Evolutionary conservation across 768 basidiomycete genomes (phyloP).

Genomic region (Boletus rubescentipes): DNA sequence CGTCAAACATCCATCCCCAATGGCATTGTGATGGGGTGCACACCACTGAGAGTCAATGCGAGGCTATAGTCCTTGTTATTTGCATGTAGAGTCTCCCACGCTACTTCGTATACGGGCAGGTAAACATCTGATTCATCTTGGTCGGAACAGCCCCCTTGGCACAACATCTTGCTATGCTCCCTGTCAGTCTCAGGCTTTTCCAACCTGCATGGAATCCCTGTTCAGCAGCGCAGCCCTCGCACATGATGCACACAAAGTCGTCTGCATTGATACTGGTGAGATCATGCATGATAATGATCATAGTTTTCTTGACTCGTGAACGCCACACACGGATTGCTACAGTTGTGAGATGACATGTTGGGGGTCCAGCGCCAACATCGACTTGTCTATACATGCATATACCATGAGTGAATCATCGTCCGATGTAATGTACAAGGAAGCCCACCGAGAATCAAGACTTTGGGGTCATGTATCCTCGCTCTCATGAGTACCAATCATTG

Average conservation of each 20-base stretch:
- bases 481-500: constrained; percentile 90
- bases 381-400: constrained; percentile 54
- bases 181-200: constrained; percentile 55
- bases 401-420: neutral
- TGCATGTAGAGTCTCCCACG: constrained; percentile 22
- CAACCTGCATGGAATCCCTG: constrained; percentile 86
- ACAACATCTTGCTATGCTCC: constrained; percentile 72
- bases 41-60: constrained; percentile 30
- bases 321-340: constrained; percentile 64
- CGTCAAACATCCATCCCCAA: constrained; percentile 87
- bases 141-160: constrained; percentile 56
- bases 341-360: constrained; percentile 83
- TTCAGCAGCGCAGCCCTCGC: constrained; percentile 75
- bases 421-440: constrained; percentile 9
- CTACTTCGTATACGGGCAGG: constrained; percentile 35
- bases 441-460: constrained; percentile 87
- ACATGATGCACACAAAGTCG: constrained; percentile 94
- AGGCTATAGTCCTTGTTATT: constrained; percentile 44
- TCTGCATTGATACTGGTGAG: constrained; percentile 70
- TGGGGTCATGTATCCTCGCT: constrained; percentile 81
- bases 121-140: constrained; percentile 34
- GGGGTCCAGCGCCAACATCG: constrained; percentile 84
- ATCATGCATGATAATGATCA: constrained; percentile 80
- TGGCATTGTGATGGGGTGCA: constrained; percentile 51
- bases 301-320: constrained; percentile 58